Conservation (phyloP, 805 yeast genomes). For the Sugiyamaella floridensis region DNA sequence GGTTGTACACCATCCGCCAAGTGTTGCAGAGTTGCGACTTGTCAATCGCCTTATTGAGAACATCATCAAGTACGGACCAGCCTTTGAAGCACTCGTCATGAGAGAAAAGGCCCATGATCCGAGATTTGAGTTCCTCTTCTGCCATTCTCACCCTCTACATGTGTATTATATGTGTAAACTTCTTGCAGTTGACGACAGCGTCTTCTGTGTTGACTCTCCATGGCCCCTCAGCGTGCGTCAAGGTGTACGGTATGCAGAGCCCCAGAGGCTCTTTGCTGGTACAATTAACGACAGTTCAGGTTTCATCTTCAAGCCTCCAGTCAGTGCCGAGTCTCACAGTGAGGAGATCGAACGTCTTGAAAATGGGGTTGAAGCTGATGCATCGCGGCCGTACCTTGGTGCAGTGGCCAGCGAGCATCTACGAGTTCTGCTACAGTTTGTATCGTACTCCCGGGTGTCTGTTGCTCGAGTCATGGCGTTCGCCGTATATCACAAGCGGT, state of each 20-base stretch:
- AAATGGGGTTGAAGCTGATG: slow-evolving; percentile 1
- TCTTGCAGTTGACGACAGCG: slow-evolving; percentile 8
- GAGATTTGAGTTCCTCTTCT: slow-evolving; percentile 24
- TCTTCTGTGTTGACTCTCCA: neutral
- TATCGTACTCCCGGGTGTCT: slow-evolving; percentile 23
- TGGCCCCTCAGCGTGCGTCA: slow-evolving; percentile 1
- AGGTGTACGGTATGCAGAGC: neutral
- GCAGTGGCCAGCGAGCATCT: slow-evolving; percentile 16
- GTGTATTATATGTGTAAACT: slow-evolving; percentile 25
- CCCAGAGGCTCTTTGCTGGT: neutral
- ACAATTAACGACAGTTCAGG: neutral
- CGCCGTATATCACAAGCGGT: slow-evolving; percentile 21
- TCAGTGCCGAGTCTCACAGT: slow-evolving; percentile 4
- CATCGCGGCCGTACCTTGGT: slow-evolving; percentile 17
- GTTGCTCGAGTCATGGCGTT: slow-evolving; percentile 28
- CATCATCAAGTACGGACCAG: slow-evolving; percentile 21
- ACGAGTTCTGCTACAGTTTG: slow-evolving; percentile 20
- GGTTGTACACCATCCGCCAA: slow-evolving; percentile 3
- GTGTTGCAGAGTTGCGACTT: slow-evolving; percentile 8
- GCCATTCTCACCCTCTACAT: slow-evolving; percentile 15
- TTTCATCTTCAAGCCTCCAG: slow-evolving; percentile 6
- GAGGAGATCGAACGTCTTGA: slow-evolving; percentile 2
- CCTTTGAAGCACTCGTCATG: slow-evolving; percentile 24
- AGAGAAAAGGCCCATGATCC: slow-evolving; percentile 19
- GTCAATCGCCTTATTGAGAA: slow-evolving; percentile 23